Evolutionary conservation across 345 rosid genomes (phyloP).

Genomic region (Camelina neglecta): DNA sequence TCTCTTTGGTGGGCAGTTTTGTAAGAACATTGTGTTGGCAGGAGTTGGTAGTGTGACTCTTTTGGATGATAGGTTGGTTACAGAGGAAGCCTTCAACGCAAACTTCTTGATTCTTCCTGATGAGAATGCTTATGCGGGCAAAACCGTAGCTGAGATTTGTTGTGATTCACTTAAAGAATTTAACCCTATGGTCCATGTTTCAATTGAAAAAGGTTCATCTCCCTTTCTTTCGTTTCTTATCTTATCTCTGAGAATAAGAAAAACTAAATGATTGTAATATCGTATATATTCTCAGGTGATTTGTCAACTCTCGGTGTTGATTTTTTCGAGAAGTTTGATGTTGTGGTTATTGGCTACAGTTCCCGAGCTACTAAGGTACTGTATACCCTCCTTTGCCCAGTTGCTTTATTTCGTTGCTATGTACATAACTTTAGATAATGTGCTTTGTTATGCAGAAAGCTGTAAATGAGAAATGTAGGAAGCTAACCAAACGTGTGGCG

Average conservation of each 20-base stretch:
- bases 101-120: conserved; percentile 80
- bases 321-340: conserved; percentile 79
- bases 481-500: conserved; percentile 72
- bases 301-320: conserved; percentile 60
- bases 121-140: conserved; percentile 58
- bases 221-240: not conserved
- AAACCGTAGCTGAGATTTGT: conserved; percentile 85
- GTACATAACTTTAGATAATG: not conserved
- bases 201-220: conserved; percentile 67
- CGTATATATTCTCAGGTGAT: conserved; percentile 57
- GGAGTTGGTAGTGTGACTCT: conserved; percentile 94
- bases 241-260: not conserved
- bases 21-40: conserved; percentile 95
- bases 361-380: conserved; percentile 63
- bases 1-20: conserved; percentile 59
- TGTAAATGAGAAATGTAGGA: conserved; percentile 81
- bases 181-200: conserved; percentile 93
- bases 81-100: conserved; percentile 61
- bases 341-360: conserved; percentile 71
- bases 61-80: conserved; percentile 70
- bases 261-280: not conserved
- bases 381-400: not conserved
- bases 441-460: conserved; percentile 56
- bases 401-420: conserved; percentile 2
- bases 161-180: conserved; percentile 83